phyloP scores from a whole-genome alignment of 2,329 filamentous ascomycete species.

The Monosporascus sp. region DNA sequence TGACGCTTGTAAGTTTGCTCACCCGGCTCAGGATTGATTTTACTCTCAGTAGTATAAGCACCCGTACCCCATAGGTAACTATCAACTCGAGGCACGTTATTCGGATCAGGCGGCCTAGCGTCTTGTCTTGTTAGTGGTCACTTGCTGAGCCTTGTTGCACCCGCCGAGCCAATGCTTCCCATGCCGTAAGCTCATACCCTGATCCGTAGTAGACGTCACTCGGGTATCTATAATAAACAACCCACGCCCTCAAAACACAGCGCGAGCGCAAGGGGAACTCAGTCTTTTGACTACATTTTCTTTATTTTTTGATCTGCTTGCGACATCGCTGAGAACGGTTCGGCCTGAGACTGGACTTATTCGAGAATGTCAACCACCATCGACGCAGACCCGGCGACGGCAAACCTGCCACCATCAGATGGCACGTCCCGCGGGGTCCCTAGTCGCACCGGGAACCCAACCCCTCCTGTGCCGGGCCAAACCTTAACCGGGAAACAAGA shows the following conservation, averaged over 20 bases:
- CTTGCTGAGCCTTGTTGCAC: no score
- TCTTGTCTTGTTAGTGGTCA: no score
- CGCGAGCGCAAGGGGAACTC: not conserved
- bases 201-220: no score
- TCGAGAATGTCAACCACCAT: not conserved
- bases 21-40: no score
- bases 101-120: no score
- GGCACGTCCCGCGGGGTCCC: not conserved
- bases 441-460: not conserved
- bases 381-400: not conserved
- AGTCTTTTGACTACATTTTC: not conserved
- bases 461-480: slow-evolving; percentile 35
- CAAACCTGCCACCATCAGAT: not conserved
- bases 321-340: not conserved
- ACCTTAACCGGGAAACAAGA: slow-evolving; percentile 91
- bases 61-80: no score
- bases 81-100: no score
- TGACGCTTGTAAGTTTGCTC: no score
- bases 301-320: not conserved
- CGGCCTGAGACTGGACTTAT: not conserved
- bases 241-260: not conserved
- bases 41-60: no score
- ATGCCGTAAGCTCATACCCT: no score
- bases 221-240: no score
- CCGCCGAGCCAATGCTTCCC: no score